phyloP scores from a whole-genome alignment of 2,329 filamentous ascomycete genomes.

The Aaosphaeria pasadenensis region DNA sequence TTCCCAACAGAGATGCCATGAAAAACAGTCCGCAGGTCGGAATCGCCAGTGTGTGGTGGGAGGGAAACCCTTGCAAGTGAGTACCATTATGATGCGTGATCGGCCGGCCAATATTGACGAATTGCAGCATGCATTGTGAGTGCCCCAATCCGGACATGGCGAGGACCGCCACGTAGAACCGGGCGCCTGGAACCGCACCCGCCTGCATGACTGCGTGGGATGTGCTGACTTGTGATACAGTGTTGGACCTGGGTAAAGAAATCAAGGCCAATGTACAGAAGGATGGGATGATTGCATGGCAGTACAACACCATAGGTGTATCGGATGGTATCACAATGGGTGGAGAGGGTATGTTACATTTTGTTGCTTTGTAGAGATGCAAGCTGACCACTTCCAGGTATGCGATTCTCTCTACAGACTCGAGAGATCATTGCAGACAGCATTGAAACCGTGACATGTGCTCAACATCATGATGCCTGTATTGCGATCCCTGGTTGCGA shows the following conservation, averaged over 20 bases:
- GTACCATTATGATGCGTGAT: conserved; percentile 24
- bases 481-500: conserved; percentile 92
- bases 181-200: no score
- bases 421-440: conserved; percentile 92
- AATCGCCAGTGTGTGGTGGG: conserved; percentile 93
- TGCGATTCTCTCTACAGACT: conserved; percentile 89
- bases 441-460: conserved; percentile 89
- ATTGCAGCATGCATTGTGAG: conserved; percentile 49
- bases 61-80: conserved; percentile 94
- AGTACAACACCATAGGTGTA: conserved; percentile 88
- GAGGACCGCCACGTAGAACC: no score
- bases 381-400: conserved; percentile 54
- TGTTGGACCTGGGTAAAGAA: conserved; percentile 82
- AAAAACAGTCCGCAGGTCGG: conserved; percentile 88
- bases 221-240: conserved; percentile 37
- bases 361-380: no score
- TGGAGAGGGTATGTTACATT: conserved; percentile 62
- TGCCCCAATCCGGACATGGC: not conserved
- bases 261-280: conserved; percentile 79
- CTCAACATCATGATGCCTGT: conserved; percentile 89
- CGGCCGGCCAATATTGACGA: not conserved
- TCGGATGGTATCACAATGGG: conserved; percentile 96
- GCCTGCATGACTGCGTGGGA: not conserved
- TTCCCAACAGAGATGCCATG: conserved; percentile 80
- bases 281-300: conserved; percentile 88